phyloP scores from a whole-genome alignment of 257 asterid species.

The Rubia yunnanensis region DNA sequence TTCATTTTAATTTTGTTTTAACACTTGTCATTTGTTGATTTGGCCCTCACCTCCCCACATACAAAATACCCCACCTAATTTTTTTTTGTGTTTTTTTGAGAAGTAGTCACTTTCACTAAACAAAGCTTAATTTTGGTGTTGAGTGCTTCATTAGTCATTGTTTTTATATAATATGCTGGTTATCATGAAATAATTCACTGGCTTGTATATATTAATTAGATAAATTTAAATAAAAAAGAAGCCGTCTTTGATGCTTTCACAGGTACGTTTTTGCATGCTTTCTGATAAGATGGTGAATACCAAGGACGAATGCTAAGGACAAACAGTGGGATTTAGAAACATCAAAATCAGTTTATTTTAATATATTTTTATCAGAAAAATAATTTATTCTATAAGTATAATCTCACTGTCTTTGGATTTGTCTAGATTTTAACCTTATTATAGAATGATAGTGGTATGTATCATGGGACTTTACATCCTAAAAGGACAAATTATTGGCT shows the following conservation, averaged over 20 bases:
- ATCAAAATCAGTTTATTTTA: neutral
- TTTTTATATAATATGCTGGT: neutral
- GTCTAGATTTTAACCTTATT: neutral
- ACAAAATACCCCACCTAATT: too few species aligned
- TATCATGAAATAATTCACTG: neutral
- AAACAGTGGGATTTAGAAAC: conserved; percentile 10
- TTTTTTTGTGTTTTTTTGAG: too few species aligned
- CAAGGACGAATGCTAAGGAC: neutral
- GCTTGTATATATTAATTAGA: neutral
- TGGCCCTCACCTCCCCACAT: too few species aligned
- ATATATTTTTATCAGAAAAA: too few species aligned
- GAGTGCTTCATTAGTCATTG: neutral
- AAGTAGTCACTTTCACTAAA: neutral
- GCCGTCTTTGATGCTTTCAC: conserved; percentile 7
- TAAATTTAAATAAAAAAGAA: too few species aligned
- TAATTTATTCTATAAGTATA: neutral
- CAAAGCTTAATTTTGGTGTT: neutral
- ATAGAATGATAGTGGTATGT: neutral
- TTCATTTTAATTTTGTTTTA: too few species aligned
- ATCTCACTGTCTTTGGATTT: conserved; percentile 9
- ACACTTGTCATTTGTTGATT: too few species aligned
- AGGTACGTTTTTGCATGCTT: neutral
- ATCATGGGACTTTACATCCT: neutral
- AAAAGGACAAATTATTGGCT: neutral
- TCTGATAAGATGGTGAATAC: neutral